phyloP scores from a whole-genome alignment of 352 stramenopile species.

The Pythium periplocum region DNA sequence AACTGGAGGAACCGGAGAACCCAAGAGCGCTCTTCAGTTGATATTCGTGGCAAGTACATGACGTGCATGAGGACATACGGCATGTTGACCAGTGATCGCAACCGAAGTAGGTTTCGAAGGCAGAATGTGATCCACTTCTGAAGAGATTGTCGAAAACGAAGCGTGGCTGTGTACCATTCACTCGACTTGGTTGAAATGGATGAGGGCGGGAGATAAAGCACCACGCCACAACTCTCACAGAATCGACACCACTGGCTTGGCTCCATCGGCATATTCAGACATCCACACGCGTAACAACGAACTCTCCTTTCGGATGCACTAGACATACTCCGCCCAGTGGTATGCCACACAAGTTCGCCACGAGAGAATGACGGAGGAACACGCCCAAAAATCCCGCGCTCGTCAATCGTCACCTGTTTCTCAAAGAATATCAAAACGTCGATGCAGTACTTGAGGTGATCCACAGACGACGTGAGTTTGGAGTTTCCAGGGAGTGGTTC shows the following conservation, averaged over 20 bases:
- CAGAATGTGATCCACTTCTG: constrained; percentile 82
- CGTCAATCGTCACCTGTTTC: constrained; percentile 74
- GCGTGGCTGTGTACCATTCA: constrained; percentile 73
- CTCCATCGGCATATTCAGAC: constrained; percentile 60
- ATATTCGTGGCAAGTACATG: constrained; percentile 79
- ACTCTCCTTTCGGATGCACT: constrained; percentile 54
- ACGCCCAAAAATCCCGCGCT: constrained; percentile 57
- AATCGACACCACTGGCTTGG: constrained; percentile 67
- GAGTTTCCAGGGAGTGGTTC: constrained; percentile 46
- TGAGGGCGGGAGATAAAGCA: constrained; percentile 72
- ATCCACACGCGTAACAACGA: constrained; percentile 68
- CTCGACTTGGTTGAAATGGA: constrained; percentile 73
- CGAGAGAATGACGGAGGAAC: constrained; percentile 75
- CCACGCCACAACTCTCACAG: constrained; percentile 68
- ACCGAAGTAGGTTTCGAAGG: constrained; percentile 50
- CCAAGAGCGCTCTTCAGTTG: constrained; percentile 75
- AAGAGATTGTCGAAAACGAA: constrained; percentile 67
- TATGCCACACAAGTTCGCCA: constrained; percentile 72
- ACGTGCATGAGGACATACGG: constrained; percentile 82
- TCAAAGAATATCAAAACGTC: constrained; percentile 86
- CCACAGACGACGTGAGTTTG: constrained; percentile 48
- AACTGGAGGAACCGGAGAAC: constrained; percentile 80
- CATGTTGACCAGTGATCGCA: constrained; percentile 67
- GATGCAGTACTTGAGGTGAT: constrained; percentile 77
- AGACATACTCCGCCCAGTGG: constrained; percentile 19